Percentiles rank a stretch among this genome's conserved stretches.
Conservation (phyloP, 768 basidiomycete genomes). For the Lentinula guzmanii region DNA sequence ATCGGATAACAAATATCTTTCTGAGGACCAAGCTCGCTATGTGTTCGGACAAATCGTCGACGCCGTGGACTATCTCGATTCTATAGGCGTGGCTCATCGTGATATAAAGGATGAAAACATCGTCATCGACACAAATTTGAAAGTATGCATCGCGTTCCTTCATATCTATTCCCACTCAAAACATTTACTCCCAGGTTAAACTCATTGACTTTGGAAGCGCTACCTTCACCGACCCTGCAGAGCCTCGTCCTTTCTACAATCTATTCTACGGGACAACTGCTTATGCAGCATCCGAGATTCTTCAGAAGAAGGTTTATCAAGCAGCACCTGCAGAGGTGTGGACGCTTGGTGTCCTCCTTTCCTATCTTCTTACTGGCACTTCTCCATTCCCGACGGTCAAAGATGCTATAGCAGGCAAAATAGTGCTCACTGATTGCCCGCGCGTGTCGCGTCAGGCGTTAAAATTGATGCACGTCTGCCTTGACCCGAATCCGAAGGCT, state of each 20-base stretch:
- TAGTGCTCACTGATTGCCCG: conserved; percentile 42
- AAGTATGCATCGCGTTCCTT: conserved; percentile 33
- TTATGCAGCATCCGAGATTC: conserved; percentile 93
- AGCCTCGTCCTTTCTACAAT: conserved; percentile 61
- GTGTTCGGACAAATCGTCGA: conserved; percentile 88
- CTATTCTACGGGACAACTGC: conserved; percentile 92
- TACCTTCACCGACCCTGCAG: conserved; percentile 58
- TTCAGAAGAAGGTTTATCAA: conserved; percentile 82
- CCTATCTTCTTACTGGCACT: conserved; percentile 87
- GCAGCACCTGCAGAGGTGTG: conserved; percentile 95
- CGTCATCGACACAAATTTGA: conserved; percentile 68
- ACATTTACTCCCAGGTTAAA: conserved; percentile 56
- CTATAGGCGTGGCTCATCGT: conserved; percentile 83
- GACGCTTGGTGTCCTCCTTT: conserved; percentile 93
- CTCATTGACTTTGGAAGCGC: conserved; percentile 96
- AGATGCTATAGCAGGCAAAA: conserved; percentile 65
- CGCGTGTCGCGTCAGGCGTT: conserved; percentile 43
- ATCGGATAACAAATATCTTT: conserved; percentile 69
- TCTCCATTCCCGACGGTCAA: conserved; percentile 89
- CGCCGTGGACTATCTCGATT: conserved; percentile 74
- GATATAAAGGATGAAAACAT: conserved; percentile 98
- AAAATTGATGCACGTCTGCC: conserved; percentile 66
- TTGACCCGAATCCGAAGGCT: conserved; percentile 76
- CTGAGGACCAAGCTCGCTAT: conserved; percentile 72
- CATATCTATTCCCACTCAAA: background rate